These are phyloP conservation scores for Agrocybe pediades DNA, from an alignment of 768 basidiomycete species.

Conservation along the genomic window DNA sequence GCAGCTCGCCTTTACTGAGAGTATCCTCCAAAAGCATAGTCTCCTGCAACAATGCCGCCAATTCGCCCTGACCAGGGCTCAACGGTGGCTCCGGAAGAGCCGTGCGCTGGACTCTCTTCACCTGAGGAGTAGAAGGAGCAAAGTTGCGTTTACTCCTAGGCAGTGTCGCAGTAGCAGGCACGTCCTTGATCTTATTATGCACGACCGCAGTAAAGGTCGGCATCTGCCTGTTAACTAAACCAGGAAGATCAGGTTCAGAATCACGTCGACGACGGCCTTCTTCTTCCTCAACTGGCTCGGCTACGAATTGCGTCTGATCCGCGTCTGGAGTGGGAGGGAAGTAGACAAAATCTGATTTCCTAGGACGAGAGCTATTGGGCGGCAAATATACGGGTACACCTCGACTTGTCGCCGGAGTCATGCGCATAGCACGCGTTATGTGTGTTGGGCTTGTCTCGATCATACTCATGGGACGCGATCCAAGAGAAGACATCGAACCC, in stretches of 20 bases:
- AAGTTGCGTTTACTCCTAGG: slow-evolving; percentile 16
- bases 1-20: slow-evolving; percentile 50
- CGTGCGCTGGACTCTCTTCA: slow-evolving; percentile 29
- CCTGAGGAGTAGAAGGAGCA: slow-evolving; percentile 30
- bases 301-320: slow-evolving; percentile 7
- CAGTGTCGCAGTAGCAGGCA: slow-evolving; percentile 22
- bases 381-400: slow-evolving; percentile 39
- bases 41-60: slow-evolving; percentile 56
- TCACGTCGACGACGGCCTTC: slow-evolving; percentile 1
- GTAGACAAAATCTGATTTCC: slow-evolving; percentile 34
- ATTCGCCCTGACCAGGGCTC: slow-evolving; percentile 53
- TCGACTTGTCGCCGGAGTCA: slow-evolving; percentile 37
- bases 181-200: slow-evolving; percentile 53
- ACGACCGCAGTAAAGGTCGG: slow-evolving; percentile 57
- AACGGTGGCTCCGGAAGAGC: slow-evolving; percentile 35
- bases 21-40: slow-evolving; percentile 59
- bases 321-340: slow-evolving; percentile 38
- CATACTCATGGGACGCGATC: slow-evolving; percentile 36
- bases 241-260: neutral
- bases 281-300: neutral
- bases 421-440: slow-evolving; percentile 35
- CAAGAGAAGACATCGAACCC: slow-evolving; percentile 18
- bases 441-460: slow-evolving; percentile 39
- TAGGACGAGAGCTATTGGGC: slow-evolving; percentile 18
- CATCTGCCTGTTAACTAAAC: slow-evolving; percentile 2